Conservation (phyloP, 169 alveolate species). For the Toxoplasma gondii region DNA sequence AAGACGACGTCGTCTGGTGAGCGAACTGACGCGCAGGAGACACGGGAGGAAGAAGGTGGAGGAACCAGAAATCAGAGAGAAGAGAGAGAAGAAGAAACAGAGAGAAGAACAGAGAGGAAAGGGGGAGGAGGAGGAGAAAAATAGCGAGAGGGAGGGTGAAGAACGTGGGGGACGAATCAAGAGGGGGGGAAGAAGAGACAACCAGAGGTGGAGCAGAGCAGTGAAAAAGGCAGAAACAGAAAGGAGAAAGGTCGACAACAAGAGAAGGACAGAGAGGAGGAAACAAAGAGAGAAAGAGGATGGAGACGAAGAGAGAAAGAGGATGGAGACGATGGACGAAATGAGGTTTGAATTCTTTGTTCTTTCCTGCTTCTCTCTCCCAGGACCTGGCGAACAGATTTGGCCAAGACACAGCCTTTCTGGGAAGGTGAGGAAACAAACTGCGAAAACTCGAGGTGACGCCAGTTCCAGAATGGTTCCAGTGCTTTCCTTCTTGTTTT, state of each 20-base stretch:
- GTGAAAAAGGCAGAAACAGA: too few relatives aligned
- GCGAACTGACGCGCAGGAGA: not conserved
- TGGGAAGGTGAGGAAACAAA: conserved; percentile 77
- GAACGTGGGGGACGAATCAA: not conserved
- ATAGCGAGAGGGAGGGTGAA: not conserved
- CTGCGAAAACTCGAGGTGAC: not conserved
- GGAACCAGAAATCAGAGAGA: not conserved
- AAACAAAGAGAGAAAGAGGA: not conserved
- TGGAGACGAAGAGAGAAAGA: not conserved
- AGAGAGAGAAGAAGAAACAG: not conserved
- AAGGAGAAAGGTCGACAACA: too few relatives aligned
- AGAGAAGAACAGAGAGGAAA: not conserved
- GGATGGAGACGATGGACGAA: not conserved
- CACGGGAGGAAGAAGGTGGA: not conserved
- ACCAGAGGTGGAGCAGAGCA: too few relatives aligned
- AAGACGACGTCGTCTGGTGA: conserved; percentile 29
- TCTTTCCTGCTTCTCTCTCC: not conserved
- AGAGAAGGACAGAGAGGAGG: too few relatives aligned
- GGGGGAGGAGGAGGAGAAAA: not conserved
- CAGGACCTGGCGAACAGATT: conserved; percentile 84
- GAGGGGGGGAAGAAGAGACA: not conserved
- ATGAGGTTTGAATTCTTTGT: too few relatives aligned
- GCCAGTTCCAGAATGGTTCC: not conserved
- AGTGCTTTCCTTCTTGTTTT: not conserved
- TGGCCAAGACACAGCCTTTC: conserved; percentile 80